These are phyloP conservation scores for Ilyonectria robusta DNA, from an alignment of 2,329 filamentous ascomycete genomes.

Conservation along the genomic window DNA sequence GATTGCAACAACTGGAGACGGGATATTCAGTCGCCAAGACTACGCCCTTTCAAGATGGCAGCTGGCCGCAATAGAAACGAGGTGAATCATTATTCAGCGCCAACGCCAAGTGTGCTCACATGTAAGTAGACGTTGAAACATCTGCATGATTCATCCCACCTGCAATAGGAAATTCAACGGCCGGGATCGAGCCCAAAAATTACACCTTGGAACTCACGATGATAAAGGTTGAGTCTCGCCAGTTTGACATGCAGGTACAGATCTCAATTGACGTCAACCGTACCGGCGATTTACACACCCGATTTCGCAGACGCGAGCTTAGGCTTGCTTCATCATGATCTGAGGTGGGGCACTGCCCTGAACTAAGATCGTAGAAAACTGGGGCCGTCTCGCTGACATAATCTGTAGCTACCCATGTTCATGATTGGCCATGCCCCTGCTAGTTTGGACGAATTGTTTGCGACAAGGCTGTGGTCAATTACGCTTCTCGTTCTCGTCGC, in stretches of 20 bases:
- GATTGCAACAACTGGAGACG: not conserved
- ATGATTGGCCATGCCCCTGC: slow-evolving; percentile 36
- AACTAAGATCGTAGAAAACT: slow-evolving; percentile 28
- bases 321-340: slow-evolving; percentile 25
- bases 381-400: slow-evolving; percentile 40
- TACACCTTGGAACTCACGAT: too few relatives aligned
- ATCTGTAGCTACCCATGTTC: not conserved
- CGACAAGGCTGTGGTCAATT: slow-evolving; percentile 42
- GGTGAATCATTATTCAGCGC: not conserved
- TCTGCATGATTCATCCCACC: not conserved
- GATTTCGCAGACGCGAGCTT: slow-evolving; percentile 18
- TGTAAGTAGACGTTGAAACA: not conserved
- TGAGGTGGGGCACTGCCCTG: slow-evolving; percentile 1
- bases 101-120: not conserved
- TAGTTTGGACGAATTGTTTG: slow-evolving; percentile 37
- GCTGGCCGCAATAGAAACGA: not conserved
- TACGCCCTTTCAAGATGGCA: not conserved
- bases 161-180: not conserved
- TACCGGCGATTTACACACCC: not conserved
- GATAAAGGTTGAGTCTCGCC: not conserved
- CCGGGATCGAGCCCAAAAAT: too few relatives aligned
- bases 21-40: not conserved
- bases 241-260: not conserved
- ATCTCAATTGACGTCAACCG: not conserved
- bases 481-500: not conserved